phyloP scores from a whole-genome alignment of 306 rosid species.

The Cucumis sativus region DNA sequence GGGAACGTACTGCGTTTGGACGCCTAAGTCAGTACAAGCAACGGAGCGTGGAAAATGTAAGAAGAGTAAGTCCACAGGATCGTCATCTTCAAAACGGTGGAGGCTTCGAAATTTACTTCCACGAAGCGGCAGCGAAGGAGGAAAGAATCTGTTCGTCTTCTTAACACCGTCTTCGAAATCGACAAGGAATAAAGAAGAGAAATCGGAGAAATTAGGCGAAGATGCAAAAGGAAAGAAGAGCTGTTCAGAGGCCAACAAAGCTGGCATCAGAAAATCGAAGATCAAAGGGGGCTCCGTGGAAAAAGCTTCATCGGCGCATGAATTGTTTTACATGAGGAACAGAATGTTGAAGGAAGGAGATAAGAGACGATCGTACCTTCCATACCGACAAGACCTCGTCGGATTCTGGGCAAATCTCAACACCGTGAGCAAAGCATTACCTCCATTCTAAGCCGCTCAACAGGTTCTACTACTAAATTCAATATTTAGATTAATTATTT shows the following conservation, averaged over 20 bases:
- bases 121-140: conserved; percentile 62
- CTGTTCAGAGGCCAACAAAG: background rate
- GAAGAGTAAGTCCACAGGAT: conserved; percentile 64
- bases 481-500: background rate
- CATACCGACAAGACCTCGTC: conserved; percentile 56
- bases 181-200: conserved; percentile 20
- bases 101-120: conserved; percentile 45
- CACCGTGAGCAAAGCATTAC: conserved; percentile 31
- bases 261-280: background rate
- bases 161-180: conserved; percentile 33
- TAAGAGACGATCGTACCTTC: conserved; percentile 50
- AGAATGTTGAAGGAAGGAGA: conserved; percentile 28
- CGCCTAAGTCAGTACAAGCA: conserved; percentile 23
- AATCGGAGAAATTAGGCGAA: background rate
- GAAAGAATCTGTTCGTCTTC: conserved; percentile 38
- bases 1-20: conserved; percentile 77
- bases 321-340: conserved; percentile 40
- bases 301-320: conserved; percentile 41
- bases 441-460: conserved; percentile 14
- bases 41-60: conserved; percentile 24
- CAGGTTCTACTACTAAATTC: background rate
- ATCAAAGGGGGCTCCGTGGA: background rate
- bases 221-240: conserved; percentile 3
- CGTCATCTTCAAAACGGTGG: conserved; percentile 42
- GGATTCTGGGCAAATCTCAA: conserved; percentile 43